Evolutionary conservation across 2,329 filamentous ascomycete species (phyloP).

Genomic region (Pseudogymnoascus sp.): DNA sequence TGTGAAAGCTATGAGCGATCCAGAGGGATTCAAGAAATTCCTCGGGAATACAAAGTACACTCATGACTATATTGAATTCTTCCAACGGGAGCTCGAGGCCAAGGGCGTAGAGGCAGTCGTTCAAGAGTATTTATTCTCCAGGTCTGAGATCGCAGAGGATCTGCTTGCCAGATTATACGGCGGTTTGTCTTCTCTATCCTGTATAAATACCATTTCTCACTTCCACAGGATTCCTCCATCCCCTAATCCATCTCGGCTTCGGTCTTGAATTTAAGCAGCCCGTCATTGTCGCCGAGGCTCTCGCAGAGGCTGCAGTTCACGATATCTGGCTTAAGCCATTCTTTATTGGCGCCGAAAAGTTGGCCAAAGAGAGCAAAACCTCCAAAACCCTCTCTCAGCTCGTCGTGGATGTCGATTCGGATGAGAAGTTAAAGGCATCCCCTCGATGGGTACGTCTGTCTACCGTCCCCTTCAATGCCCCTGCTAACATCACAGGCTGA

Average conservation of each 20-base stretch:
- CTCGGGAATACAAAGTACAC: conserved; percentile 61
- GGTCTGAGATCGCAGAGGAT: conserved; percentile 56
- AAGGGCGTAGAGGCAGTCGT: conserved; percentile 56
- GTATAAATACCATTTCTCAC: not conserved
- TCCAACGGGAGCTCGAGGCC: conserved; percentile 60
- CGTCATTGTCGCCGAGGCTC: conserved; percentile 68
- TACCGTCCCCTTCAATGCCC: conserved; percentile 17
- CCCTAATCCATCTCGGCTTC: conserved; percentile 78
- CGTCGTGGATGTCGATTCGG: conserved; percentile 47
- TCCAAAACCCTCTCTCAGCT: conserved; percentile 48
- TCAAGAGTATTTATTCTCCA: conserved; percentile 60
- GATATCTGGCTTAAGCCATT: conserved; percentile 45
- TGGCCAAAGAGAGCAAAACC: conserved; percentile 29
- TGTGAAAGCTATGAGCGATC: conserved; percentile 41
- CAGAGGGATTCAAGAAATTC: conserved; percentile 45
- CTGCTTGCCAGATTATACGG: conserved; percentile 62
- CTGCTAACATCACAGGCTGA: conserved; percentile 31
- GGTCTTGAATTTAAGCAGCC: conserved; percentile 77
- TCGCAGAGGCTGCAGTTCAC: conserved; percentile 71
- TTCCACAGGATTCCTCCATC: conserved; percentile 59
- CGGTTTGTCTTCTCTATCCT: conserved; percentile 34
- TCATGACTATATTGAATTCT: conserved; percentile 68
- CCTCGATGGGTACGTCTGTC: conserved; percentile 32
- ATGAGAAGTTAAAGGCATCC: conserved; percentile 49
- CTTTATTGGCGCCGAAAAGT: conserved; percentile 46